Evolutionary conservation across 2,329 filamentous ascomycete species (phyloP), one percentile per base, ranked within the genome.

Genomic region (Hypoxylon sp.): DNA sequence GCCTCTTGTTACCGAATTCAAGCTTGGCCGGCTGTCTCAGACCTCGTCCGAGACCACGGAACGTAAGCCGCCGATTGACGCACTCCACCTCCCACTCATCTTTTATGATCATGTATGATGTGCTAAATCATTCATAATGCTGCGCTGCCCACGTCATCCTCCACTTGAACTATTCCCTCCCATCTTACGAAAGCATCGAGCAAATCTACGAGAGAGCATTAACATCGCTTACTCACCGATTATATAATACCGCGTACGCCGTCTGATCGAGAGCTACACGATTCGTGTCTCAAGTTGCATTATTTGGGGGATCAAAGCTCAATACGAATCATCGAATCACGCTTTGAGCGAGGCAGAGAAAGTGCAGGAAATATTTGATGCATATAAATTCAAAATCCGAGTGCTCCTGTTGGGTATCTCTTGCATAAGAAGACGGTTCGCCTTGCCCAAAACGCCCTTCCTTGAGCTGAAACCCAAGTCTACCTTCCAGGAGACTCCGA

Each of bases 331-430:
- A 41, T n/a, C 25, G 32, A 7, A 28, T 28, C 11, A 9, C 13
- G 14, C 36, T 10, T 28, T 28, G 19, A 46, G 36, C 38, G 30
- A 59, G 5, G 11, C 17, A 19, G 46, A 34, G 19, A 10, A 46
- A 23, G 5, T 25, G 14, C n/a, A 34, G 34, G 10, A 34, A 32
- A 50, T 21, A 36, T 21, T 43, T 46, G 25, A 45, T 51, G 21
- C 49, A 48, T 38, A 36, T 51, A 52, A 62, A 62, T 49, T 49
- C 45, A 53, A 52, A 48, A 11, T 62, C 58, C 48, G 3, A 48
- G 53, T 66, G n/a, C 45, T 62, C 48, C 28, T 34, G n/a, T n/a
- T 66, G 63, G 63, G 63, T 66, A 66, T 66, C 63, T 66, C 28
- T 17, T 43, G 38, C 56, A 43, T 59, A 59, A 38, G 49, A 63